phyloP scores from a whole-genome alignment of 768 basidiomycete species.

The Russula earlei region DNA sequence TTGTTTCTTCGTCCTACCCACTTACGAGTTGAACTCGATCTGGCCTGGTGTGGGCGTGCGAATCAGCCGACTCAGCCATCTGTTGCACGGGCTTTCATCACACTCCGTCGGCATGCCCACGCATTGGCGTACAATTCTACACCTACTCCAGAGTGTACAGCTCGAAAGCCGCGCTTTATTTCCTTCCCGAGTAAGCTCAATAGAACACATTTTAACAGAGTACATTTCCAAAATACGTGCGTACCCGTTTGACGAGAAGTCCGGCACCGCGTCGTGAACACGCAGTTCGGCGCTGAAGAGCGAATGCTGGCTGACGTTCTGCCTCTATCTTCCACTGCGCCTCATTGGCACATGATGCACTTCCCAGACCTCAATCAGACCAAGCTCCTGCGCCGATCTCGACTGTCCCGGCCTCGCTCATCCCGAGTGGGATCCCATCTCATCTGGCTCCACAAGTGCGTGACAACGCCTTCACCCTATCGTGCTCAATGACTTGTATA shows the following conservation, averaged over 20 bases:
- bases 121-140: conserved; percentile 23
- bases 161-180: neutral
- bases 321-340: conserved; percentile 18
- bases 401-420: conserved; percentile 6
- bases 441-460: neutral
- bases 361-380: neutral
- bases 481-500: neutral
- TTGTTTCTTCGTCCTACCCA: neutral
- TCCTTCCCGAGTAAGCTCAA: neutral
- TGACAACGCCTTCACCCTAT: neutral
- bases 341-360: neutral
- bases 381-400: conserved; percentile 5
- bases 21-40: neutral
- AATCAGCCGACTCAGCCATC: conserved; percentile 30
- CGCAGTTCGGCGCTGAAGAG: conserved; percentile 31
- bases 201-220: conserved; percentile 23
- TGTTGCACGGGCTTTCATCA: conserved; percentile 29
- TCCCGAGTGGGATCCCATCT: neutral
- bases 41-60: neutral
- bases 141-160: conserved; percentile 5
- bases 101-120: conserved; percentile 30
- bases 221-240: conserved; percentile 38
- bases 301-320: conserved; percentile 27
- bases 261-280: conserved; percentile 44
- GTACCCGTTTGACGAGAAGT: conserved; percentile 47